Evolutionary conservation across 345 rosid genomes (phyloP).

Genomic region (Hibiscus syriacus): DNA sequence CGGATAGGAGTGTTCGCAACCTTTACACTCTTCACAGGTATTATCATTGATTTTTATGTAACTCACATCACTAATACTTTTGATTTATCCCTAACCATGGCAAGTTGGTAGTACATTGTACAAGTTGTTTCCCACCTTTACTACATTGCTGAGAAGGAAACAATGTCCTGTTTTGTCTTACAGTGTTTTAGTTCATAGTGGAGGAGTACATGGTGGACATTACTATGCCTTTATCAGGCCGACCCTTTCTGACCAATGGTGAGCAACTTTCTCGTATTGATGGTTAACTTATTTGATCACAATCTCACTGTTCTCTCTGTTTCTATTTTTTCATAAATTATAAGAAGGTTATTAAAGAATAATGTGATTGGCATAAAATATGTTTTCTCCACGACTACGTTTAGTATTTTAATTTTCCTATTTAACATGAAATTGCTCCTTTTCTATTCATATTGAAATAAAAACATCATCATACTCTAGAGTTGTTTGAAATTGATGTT

Average conservation of each 20-base stretch:
- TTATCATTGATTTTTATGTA: background rate
- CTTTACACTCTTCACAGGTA: conserved; percentile 62
- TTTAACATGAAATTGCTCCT: background rate
- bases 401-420: background rate
- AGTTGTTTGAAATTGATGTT: background rate
- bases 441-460: background rate
- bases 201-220: conserved; percentile 98
- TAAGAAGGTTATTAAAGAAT: background rate
- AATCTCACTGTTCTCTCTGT: background rate
- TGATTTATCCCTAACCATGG: background rate
- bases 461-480: background rate
- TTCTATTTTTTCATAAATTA: background rate
- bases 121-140: background rate
- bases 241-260: conserved; percentile 89
- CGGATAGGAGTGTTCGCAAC: conserved; percentile 51
- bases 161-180: conserved; percentile 10
- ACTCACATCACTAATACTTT: background rate
- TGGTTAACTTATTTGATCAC: background rate
- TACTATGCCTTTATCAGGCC: conserved; percentile 96
- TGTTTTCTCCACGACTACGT: background rate
- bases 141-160: background rate
- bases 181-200: conserved; percentile 96
- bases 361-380: background rate
- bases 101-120: background rate
- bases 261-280: conserved; percentile 12